Base-by-base conservation (phyloP, 805 yeast species). In the Ogataea nonfermentans region DNA sequence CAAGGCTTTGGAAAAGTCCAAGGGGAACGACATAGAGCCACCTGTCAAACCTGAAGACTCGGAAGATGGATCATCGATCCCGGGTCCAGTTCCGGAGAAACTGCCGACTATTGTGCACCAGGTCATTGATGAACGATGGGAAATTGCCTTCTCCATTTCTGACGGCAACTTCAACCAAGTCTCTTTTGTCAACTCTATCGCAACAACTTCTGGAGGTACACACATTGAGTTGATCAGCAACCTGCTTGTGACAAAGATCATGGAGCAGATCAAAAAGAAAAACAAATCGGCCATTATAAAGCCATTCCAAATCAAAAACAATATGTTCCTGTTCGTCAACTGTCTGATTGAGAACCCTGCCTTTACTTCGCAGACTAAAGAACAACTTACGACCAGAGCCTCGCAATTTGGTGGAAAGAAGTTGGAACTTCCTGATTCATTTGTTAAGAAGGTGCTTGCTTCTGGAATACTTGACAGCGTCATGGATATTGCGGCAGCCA, bases 181-280 rank as follows among this genome's bases (percentile, higher is more conserved):
- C 29, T 90, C 97, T 24, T 93, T 93, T 66, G 99, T 93, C 11
- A 93, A 93, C 61, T 89, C 97, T 6, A 93, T 93, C 59, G 99
- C 99, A 0, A 93, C 99, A 0, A 91, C 98, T 0, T 68, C 91
- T 1, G 99, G 99, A 44, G 99, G 99, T 52, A 85, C 99, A 0
- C 99, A 93, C 61, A 95, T 89, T 24, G 89, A 83, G 50, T 79
- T 82, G 58, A 74, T 90, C 22, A 71, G 95, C 4, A 96, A 91
- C 61, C 87, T 90, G 66, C 74, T 93, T 40, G 82, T 87, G 17
- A 77, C 73, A 46, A 89, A 86, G 60, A 76, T 90, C 40, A 66
- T 79, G 40, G 96, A 85, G 10, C 68, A 71, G 7, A 68, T 90
- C 48, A 86, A 81, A 59, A 87, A 83, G 64, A 69, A 68, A 42